A percentile compares a stretch with the other conserved stretches of the same genome.
Conservation (phyloP, 2,329 filamentous ascomycete genomes). For the Didymella arachidicola region DNA sequence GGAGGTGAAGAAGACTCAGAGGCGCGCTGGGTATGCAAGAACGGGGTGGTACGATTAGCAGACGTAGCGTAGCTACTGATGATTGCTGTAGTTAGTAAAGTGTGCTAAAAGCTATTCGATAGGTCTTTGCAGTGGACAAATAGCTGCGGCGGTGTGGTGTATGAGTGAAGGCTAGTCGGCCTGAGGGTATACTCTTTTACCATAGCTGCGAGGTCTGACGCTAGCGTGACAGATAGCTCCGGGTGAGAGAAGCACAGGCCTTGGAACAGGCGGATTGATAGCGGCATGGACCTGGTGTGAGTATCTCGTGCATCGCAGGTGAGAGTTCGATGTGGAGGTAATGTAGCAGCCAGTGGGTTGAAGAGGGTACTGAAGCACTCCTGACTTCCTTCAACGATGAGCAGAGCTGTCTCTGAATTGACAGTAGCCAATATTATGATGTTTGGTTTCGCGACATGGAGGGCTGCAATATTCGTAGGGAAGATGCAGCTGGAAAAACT, state of each 20-base stretch:
- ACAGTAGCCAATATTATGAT: background rate
- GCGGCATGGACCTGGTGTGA: background rate
- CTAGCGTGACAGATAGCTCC: background rate
- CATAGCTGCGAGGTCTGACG: background rate
- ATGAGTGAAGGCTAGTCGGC: background rate
- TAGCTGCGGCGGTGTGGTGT: constrained; percentile 1
- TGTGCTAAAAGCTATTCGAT: background rate
- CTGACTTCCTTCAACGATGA: background rate
- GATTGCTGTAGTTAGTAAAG: background rate
- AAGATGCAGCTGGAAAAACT: too few relatives aligned
- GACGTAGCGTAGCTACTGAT: background rate
- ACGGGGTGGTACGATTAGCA: background rate
- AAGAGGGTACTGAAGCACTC: background rate
- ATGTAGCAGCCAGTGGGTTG: background rate
- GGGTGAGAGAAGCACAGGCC: constrained; percentile 1
- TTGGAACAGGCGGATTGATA: background rate
- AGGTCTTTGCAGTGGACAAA: background rate
- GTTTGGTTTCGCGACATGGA: background rate
- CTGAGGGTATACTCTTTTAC: constrained; percentile 2
- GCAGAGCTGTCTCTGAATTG: background rate
- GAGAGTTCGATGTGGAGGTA: background rate
- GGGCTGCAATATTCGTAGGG: too few relatives aligned
- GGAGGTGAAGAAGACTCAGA: background rate
- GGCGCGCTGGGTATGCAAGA: background rate
- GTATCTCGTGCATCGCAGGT: background rate